Evolutionary conservation across 345 rosid species (phyloP).

Genomic region (Zanthoxylum bungeanum): DNA sequence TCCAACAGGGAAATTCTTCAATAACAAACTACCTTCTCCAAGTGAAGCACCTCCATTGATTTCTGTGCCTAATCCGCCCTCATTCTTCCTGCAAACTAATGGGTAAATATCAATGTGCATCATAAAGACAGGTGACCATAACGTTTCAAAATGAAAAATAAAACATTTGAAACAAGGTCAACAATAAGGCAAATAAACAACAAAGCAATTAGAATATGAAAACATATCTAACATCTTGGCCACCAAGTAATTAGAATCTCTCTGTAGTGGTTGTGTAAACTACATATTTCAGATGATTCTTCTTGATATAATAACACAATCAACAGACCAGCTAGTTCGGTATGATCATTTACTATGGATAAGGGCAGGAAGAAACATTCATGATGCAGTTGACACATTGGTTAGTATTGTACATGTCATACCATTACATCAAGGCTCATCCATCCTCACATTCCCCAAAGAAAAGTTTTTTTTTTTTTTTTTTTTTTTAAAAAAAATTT

Average conservation of each 20-base stretch:
- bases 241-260: not conserved
- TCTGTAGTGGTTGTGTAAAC: not conserved
- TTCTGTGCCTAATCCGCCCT: conserved; percentile 14
- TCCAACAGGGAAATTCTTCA: conserved; percentile 21
- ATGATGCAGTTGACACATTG: not conserved
- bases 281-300: not conserved
- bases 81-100: conserved; percentile 45
- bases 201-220: not conserved
- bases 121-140: not conserved
- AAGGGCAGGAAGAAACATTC: not conserved
- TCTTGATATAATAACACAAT: not conserved
- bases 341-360: not conserved
- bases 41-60: conserved; percentile 21
- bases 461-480: too few relatives aligned
- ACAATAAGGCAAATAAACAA: not conserved
- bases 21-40: conserved; percentile 24
- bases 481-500: too few relatives aligned
- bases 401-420: not conserved
- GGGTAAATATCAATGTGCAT: not conserved
- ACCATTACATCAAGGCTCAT: too few relatives aligned
- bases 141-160: not conserved
- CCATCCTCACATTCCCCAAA: too few relatives aligned
- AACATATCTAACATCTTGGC: not conserved
- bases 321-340: not conserved
- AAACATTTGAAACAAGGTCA: not conserved